phyloP scores from a whole-genome alignment of 129 eudicot species.

The Lonicera japonica region DNA sequence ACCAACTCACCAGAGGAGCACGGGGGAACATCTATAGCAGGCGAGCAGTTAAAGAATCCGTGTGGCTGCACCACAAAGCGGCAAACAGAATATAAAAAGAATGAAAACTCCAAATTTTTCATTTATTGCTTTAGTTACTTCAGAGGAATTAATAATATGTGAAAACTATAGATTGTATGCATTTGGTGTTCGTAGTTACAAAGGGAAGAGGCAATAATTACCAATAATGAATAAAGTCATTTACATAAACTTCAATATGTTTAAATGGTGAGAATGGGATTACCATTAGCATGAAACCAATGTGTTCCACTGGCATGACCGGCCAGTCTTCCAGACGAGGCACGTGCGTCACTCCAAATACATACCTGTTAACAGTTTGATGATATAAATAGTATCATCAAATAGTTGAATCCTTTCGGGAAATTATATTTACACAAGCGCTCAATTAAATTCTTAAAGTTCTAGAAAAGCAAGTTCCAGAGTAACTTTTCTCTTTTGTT shows the following conservation, averaged over 20 bases:
- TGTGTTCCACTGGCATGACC: slow-evolving; percentile 70
- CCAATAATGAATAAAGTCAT: too few species aligned
- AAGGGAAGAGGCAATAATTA: too few species aligned
- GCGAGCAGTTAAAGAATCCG: slow-evolving; percentile 70
- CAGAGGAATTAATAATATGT: neutral
- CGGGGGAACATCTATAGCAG: slow-evolving; percentile 67
- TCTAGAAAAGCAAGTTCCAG: too few species aligned
- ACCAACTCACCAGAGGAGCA: slow-evolving; percentile 31
- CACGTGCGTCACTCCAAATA: slow-evolving; percentile 66
- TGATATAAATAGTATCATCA: neutral
- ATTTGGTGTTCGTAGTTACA: too few species aligned
- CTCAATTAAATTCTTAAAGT: neutral
- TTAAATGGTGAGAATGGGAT: neutral
- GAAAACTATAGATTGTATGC: too few species aligned
- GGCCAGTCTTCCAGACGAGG: slow-evolving; percentile 83
- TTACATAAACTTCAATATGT: too few species aligned
- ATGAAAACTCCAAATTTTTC: neutral
- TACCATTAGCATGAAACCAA: slow-evolving; percentile 71
- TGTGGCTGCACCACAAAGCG: slow-evolving; percentile 48
- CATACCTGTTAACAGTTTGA: slow-evolving; percentile 33
- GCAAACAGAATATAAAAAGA: neutral
- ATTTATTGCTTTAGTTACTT: neutral
- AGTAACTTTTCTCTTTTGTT: too few species aligned
- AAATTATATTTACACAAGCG: neutral
- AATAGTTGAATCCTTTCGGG: neutral